A percentile compares a stretch with the other conserved stretches of the same genome.
These are phyloP conservation scores for Urtica urens DNA, from an alignment of 306 rosid genomes.

Conservation along the genomic window DNA sequence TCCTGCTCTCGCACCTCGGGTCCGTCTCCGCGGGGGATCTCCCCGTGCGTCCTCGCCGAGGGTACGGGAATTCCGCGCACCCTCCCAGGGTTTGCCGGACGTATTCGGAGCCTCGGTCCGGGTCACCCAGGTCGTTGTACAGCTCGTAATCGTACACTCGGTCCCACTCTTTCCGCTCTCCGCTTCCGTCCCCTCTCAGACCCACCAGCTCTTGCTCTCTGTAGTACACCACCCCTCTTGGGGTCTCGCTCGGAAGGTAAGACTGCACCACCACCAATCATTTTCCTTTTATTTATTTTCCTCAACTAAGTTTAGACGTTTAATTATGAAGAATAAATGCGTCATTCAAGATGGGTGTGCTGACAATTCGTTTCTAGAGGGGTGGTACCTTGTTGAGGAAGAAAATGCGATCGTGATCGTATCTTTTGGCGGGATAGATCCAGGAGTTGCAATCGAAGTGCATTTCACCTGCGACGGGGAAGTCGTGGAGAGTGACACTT, in stretches of 20 bases:
- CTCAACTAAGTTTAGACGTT: too few species aligned
- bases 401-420: conserved; percentile 36
- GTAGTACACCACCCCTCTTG: conserved; percentile 38
- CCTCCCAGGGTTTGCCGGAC: conserved; percentile 68
- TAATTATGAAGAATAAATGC: too few species aligned
- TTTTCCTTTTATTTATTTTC: not conserved
- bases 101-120: conserved; percentile 19
- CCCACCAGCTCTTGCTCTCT: conserved; percentile 25
- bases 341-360: too few species aligned
- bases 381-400: conserved; percentile 52
- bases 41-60: conserved; percentile 74
- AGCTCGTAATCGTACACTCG: conserved; percentile 60
- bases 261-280: conserved; percentile 28
- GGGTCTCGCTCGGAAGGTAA: conserved; percentile 57
- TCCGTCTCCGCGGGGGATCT: conserved; percentile 40
- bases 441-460: conserved; percentile 54
- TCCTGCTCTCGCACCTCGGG: conserved; percentile 46
- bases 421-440: conserved; percentile 31
- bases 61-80: conserved; percentile 42
- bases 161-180: conserved; percentile 55
- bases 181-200: conserved; percentile 58
- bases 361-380: too few species aligned
- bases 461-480: conserved; percentile 34
- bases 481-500: conserved; percentile 39
- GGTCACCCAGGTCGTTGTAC: conserved; percentile 60